Conservation (phyloP, 495 filamentous ascomycete genomes). For the Diplogelasinospora grovesii region DNA sequence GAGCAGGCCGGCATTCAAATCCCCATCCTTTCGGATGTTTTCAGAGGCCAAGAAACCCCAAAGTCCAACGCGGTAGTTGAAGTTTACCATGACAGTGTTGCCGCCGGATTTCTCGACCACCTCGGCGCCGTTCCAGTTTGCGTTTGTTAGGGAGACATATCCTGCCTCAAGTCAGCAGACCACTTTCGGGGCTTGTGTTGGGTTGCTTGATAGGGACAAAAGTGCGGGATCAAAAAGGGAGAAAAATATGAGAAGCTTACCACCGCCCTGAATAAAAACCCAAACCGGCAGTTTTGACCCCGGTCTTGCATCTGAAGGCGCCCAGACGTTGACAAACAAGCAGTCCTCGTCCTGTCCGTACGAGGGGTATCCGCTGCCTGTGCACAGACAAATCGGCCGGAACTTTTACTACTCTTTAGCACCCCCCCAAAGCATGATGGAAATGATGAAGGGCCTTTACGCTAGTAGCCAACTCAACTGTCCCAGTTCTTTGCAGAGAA, state of each 20-base stretch:
- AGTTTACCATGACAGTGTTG: slow-evolving; percentile 62
- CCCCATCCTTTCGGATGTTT: slow-evolving; percentile 45
- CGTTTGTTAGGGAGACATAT: slow-evolving; percentile 55
- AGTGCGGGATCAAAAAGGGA: background rate
- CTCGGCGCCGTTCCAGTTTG: slow-evolving; percentile 58
- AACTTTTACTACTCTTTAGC: too few species aligned
- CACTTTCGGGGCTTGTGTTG: background rate
- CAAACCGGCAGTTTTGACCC: slow-evolving; percentile 56
- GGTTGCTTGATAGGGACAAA: too few species aligned
- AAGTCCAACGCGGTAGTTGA: slow-evolving; percentile 69
- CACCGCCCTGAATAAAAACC: slow-evolving; percentile 73
- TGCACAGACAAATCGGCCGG: slow-evolving; percentile 48
- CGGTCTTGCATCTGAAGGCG: slow-evolving; percentile 48
- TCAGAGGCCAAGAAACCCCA: slow-evolving; percentile 66
- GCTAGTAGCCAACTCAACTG: slow-evolving; percentile 16
- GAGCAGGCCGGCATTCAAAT: slow-evolving; percentile 63
- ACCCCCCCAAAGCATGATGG: too few species aligned
- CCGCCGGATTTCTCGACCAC: slow-evolving; percentile 53
- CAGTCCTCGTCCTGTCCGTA: slow-evolving; percentile 60
- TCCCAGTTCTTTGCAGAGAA: slow-evolving; percentile 13
- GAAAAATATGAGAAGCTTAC: slow-evolving; percentile 13
- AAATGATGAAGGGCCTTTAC: too few species aligned
- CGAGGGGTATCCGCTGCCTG: slow-evolving; percentile 27
- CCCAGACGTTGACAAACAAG: slow-evolving; percentile 68
- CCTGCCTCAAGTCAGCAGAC: slow-evolving; percentile 23